phyloP scores from a whole-genome alignment of 2,329 filamentous ascomycete genomes.

The Pseudogymnoascus verrucosus region DNA sequence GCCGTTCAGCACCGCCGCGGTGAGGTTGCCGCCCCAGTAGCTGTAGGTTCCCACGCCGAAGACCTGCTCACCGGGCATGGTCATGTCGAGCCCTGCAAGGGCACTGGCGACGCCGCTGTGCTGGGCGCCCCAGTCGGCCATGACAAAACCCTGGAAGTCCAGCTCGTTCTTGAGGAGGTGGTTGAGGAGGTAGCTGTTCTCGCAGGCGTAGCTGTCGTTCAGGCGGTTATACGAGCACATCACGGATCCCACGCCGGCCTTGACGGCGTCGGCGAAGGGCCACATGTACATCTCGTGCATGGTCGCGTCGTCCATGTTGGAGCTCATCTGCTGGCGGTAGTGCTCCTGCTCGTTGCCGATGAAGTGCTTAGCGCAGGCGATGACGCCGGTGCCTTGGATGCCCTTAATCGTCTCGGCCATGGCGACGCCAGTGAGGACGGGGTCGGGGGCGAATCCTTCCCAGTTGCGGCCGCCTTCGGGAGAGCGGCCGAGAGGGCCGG shows the following conservation, averaged over 20 bases:
- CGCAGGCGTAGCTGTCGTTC: constrained; percentile 74
- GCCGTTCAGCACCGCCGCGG: constrained; percentile 79
- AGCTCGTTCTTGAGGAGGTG: constrained; percentile 70
- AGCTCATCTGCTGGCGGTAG: constrained; percentile 18
- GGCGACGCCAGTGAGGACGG: constrained; percentile 63
- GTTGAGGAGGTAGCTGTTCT: constrained; percentile 71
- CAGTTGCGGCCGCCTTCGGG: constrained; percentile 62
- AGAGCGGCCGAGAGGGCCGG: constrained; percentile 58
- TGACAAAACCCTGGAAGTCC: constrained; percentile 72
- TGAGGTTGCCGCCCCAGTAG: constrained; percentile 77
- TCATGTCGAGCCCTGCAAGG: constrained; percentile 72
- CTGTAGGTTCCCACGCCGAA: constrained; percentile 57
- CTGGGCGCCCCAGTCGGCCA: constrained; percentile 75
- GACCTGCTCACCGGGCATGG: constrained; percentile 75
- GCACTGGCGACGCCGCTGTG: constrained; percentile 60
- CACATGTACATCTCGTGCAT: constrained; percentile 54
- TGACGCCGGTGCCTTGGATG: constrained; percentile 73
- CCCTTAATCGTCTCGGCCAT: constrained; percentile 68
- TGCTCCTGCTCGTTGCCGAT: constrained; percentile 64
- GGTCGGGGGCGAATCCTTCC: constrained; percentile 66
- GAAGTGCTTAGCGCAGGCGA: constrained; percentile 76
- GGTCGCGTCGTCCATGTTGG: constrained; percentile 51
- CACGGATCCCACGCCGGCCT: constrained; percentile 67
- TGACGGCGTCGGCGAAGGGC: constrained; percentile 51
- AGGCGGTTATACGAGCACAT: constrained; percentile 82